Conservation (phyloP, 2,329 filamentous ascomycete species). For the Claviceps africana region DNA sequence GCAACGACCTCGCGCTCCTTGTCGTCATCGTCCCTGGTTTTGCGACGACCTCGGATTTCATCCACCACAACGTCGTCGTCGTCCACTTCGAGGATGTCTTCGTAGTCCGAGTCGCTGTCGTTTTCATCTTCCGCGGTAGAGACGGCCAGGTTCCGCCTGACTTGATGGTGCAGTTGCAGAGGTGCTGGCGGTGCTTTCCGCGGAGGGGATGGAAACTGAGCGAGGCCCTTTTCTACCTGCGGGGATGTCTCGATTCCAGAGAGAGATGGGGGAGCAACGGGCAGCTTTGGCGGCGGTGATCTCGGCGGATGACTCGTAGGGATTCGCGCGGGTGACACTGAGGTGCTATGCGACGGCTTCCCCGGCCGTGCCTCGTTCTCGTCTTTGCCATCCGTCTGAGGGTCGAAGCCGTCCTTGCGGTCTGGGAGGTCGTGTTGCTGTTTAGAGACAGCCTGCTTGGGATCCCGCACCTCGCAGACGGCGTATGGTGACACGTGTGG, state of each 20-base stretch:
- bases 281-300: slow-evolving; percentile 37
- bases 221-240: slow-evolving; percentile 28
- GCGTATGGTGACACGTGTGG: slow-evolving; percentile 26
- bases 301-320: slow-evolving; percentile 38
- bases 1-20: slow-evolving; percentile 57
- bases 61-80: slow-evolving; percentile 44
- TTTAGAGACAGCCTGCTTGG: slow-evolving; percentile 45
- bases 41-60: slow-evolving; percentile 57
- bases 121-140: slow-evolving; percentile 34
- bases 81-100: slow-evolving; percentile 62
- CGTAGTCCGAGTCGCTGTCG: slow-evolving; percentile 68
- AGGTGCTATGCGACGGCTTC: slow-evolving; percentile 36
- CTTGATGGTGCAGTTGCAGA: slow-evolving; percentile 44
- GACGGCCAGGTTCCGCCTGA: slow-evolving; percentile 10
- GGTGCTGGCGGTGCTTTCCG: slow-evolving; percentile 80
- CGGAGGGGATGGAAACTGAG: slow-evolving; percentile 45
- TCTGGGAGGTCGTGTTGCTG: slow-evolving; percentile 40
- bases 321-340: slow-evolving; percentile 42
- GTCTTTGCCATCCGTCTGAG: slow-evolving; percentile 37
- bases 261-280: slow-evolving; percentile 24
- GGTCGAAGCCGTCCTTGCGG: slow-evolving; percentile 41
- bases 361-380: slow-evolving; percentile 27
- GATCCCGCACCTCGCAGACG: slow-evolving; percentile 38
- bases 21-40: slow-evolving; percentile 81
- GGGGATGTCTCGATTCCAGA: slow-evolving; percentile 30